These are phyloP conservation scores for Aureobasidium sp. DNA, from an alignment of 2,329 filamentous ascomycete species.

Conservation along the genomic window DNA sequence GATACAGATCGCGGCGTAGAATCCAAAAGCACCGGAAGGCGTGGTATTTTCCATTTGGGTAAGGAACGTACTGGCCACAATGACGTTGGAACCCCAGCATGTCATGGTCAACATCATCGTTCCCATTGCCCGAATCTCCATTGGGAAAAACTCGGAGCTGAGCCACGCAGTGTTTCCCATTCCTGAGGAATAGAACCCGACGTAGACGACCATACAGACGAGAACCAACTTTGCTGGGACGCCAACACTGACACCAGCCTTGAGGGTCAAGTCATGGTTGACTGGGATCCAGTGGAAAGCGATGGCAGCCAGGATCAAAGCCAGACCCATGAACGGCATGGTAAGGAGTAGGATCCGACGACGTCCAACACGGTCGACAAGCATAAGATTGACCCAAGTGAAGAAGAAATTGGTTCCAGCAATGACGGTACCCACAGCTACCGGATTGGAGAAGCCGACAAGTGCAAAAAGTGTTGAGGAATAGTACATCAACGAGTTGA, in stretches of 20 bases:
- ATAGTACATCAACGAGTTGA: constrained; percentile 14
- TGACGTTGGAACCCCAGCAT: constrained; percentile 28
- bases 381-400: constrained; percentile 63
- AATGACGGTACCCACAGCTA: constrained; percentile 70
- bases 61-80: constrained; percentile 34
- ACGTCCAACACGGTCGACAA: constrained; percentile 74
- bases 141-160: constrained; percentile 31
- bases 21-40: constrained; percentile 33
- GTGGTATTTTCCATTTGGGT: constrained; percentile 34
- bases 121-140: constrained; percentile 33
- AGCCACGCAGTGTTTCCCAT: constrained; percentile 32
- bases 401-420: constrained; percentile 79
- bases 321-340: constrained; percentile 41
- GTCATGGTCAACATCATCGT: constrained; percentile 24
- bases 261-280: constrained; percentile 20
- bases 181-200: constrained; percentile 22
- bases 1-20: constrained; percentile 36
- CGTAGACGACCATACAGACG: constrained; percentile 40
- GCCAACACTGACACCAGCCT: not conserved
- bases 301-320: constrained; percentile 64
- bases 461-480: constrained; percentile 40
- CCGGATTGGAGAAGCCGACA: constrained; percentile 71
- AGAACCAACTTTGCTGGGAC: constrained; percentile 31
- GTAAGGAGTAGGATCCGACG: constrained; percentile 55
- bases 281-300: constrained; percentile 62